Percentiles rank a stretch among this genome's conserved stretches.
Evolutionary conservation across 768 basidiomycete species (phyloP).

Genomic region (Vishniacozyma victoriae): DNA sequence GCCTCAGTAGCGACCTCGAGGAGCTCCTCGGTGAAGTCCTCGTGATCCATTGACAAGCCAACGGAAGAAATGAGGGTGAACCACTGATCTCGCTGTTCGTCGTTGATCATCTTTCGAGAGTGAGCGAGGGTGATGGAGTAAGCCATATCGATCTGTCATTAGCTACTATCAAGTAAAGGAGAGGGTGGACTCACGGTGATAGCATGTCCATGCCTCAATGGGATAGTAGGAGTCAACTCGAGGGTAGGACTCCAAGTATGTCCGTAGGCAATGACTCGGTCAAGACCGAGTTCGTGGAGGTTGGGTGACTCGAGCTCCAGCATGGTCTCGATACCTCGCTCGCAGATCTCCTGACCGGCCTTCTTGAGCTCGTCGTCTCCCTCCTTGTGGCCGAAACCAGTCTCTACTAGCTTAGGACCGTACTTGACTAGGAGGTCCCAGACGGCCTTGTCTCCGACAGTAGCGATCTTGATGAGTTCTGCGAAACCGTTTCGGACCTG

Average conservation of each 20-base stretch:
- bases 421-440: conserved; percentile 47
- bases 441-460: conserved; percentile 44
- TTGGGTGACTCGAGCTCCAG: conserved; percentile 48
- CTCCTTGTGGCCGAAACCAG: conserved; percentile 45
- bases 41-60: conserved; percentile 47
- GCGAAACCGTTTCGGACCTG: conserved; percentile 48
- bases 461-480: conserved; percentile 49
- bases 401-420: conserved; percentile 46
- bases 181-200: conserved; percentile 22
- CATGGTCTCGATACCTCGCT: conserved; percentile 48
- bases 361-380: conserved; percentile 27
- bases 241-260: conserved; percentile 47
- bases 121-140: conserved; percentile 48
- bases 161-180: no score
- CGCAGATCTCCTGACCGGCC: conserved; percentile 43
- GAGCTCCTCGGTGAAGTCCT: conserved; percentile 42
- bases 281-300: conserved; percentile 47
- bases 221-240: conserved; percentile 45
- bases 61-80: conserved; percentile 42
- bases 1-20: conserved; percentile 44
- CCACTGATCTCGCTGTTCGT: conserved; percentile 46
- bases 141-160: conserved; percentile 46
- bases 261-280: conserved; percentile 48
- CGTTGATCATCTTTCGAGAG: conserved; percentile 44
- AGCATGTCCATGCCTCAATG: conserved; percentile 47